Base-by-base conservation (phyloP, 441 rosid genomes). In the Caryocar brasiliense region DNA sequence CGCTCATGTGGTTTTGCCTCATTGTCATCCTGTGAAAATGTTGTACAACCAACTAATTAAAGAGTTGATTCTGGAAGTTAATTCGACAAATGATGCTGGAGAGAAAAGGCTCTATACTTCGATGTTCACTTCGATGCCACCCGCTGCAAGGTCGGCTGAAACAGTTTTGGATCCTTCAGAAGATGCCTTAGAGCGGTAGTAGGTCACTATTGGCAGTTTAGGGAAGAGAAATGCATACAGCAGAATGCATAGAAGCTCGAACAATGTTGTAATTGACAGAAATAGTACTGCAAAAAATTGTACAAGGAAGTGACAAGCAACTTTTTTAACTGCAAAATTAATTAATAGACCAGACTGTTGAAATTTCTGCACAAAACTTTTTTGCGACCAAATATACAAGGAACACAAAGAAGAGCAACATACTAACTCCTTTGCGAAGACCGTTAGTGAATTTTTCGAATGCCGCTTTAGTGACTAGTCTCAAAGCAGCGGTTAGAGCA, bases 161-260 rank as follows among this genome's bases (percentile, higher is more conserved):
- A 82, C 89, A 5, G 95, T 87, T 67, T 71, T 74, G 3, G 89
- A 82, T 30, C 96, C 89, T 72, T 85, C 82, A 0, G 68, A 56
- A 17, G 86, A 82, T 28, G 91, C 93, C 65, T 77, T 77, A 23
- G 80, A 42, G 2, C 82, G 79, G 37, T 79, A 81, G 57, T 71
- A 75, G 61, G 77, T 80, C 58, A 87, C 86, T 8, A 82, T 56
- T 0, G 82, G 80, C 34, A 80, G 56, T 39, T 70, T 85, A 2
- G 88, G 80, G 47, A 80, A 85, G 6, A 44, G 29, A 19, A 32
- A 67, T 1, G 85, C 79, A 25, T 82, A 87, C 11, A 85, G 75
- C 21, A 85, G 24, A 2, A 76, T 56, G 39, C 91, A 87, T 5
- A 78, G 55, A 24, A 84, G 51, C 72, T 82, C 83, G 24, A 80